phyloP scores from a whole-genome alignment of 805 yeast genomes.

The Kregervanrija pseudodelftensis region DNA sequence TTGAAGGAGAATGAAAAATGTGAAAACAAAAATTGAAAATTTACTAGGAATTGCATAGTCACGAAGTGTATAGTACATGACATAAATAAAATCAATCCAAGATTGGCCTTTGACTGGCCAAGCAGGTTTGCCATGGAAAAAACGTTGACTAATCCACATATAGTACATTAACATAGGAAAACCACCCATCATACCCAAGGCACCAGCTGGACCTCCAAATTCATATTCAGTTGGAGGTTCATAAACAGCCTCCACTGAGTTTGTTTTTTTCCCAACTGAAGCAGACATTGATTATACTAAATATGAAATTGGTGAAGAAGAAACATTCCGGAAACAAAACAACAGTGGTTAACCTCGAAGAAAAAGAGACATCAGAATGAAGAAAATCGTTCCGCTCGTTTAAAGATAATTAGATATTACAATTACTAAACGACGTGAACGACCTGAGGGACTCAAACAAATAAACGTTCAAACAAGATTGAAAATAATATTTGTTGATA shows the following conservation, averaged over 20 bases:
- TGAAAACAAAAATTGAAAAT: slow-evolving; percentile 63
- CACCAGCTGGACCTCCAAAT: slow-evolving; percentile 92
- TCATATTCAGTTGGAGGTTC: slow-evolving; percentile 50
- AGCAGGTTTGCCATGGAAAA: slow-evolving; percentile 69
- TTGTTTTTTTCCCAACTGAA: no score
- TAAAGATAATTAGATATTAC: no score
- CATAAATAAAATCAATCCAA: slow-evolving; percentile 42
- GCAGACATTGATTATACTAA: no score
- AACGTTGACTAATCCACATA: slow-evolving; percentile 88
- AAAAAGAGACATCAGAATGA: no score
- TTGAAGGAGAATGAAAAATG: slow-evolving; percentile 63
- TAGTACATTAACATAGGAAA: slow-evolving; percentile 94
- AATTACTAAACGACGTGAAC: no score
- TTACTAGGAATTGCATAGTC: slow-evolving; percentile 53
- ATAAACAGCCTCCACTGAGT: background rate
- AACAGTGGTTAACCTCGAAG: no score
- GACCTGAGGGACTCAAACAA: no score
- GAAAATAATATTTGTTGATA: no score
- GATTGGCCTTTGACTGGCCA: slow-evolving; percentile 53
- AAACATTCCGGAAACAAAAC: no score
- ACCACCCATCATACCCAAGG: slow-evolving; percentile 82
- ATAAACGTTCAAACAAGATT: no score
- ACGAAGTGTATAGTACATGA: slow-evolving; percentile 37
- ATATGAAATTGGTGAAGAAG: no score
- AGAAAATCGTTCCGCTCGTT: no score